Percentiles rank a stretch among this genome's conserved stretches.
These are phyloP conservation scores for Schrenkiella parvula DNA, from an alignment of 345 rosid genomes.

Conservation along the genomic window DNA sequence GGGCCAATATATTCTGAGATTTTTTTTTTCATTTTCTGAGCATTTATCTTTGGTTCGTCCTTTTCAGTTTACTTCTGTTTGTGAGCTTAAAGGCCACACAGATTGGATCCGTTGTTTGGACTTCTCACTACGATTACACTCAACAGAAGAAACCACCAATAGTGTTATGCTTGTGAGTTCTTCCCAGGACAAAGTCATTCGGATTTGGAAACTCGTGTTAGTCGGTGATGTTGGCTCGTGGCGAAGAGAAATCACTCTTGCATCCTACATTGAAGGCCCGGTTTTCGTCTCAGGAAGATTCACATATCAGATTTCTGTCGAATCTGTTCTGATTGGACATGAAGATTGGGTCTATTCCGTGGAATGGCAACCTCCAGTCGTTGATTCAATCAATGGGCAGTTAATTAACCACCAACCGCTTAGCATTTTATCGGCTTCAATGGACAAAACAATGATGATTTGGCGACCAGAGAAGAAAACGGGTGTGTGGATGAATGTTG, in stretches of 20 bases:
- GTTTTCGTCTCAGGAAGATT: conserved; percentile 53
- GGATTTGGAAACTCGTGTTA: conserved; percentile 75
- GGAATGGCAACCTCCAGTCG: conserved; percentile 81
- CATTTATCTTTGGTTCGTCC: conserved; percentile 4
- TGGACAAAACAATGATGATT: conserved; percentile 99
- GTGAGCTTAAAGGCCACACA: conserved; percentile 90
- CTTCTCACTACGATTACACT: conserved; percentile 68
- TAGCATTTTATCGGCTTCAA: conserved; percentile 82
- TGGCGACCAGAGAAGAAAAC: conserved; percentile 88
- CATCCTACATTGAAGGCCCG: conserved; percentile 93
- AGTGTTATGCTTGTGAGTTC: conserved; percentile 84
- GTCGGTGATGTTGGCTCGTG: conserved; percentile 31
- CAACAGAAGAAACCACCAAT: conserved; percentile 34
- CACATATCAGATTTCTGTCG: conserved; percentile 85
- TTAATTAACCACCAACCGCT: conserved; percentile 53
- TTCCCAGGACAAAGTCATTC: conserved; percentile 89
- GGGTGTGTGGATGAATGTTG: conserved; percentile 97
- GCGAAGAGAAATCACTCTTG: conserved; percentile 57
- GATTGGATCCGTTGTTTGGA: conserved; percentile 97
- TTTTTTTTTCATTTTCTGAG: neutral
- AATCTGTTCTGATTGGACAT: conserved; percentile 91
- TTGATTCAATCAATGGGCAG: conserved; percentile 25
- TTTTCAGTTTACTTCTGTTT: conserved; percentile 64
- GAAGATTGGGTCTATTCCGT: conserved; percentile 99
- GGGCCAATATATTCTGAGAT: neutral